Conservation (phyloP, 139 green algal genomes). For the Chlamydomonas schloesseri region DNA sequence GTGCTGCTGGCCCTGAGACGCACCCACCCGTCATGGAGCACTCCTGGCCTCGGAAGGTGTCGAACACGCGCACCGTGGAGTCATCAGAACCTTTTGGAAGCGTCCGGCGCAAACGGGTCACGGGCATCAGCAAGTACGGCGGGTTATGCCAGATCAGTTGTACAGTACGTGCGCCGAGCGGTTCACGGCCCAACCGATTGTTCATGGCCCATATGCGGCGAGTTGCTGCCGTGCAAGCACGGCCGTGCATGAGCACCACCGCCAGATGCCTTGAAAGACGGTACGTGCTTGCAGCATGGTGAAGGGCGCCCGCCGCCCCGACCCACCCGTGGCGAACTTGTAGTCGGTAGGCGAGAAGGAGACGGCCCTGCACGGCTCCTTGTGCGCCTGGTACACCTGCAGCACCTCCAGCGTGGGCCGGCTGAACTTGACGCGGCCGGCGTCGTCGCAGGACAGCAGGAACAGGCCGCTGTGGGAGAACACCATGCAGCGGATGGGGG, state of each 20-base stretch:
- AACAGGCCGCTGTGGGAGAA: constrained; percentile 86
- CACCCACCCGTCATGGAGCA: constrained; percentile 24
- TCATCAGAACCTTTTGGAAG: constrained; percentile 89
- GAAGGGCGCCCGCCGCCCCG: too few species aligned
- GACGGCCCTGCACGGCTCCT: constrained; percentile 54
- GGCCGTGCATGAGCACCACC: too few species aligned
- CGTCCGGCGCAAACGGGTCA: too few species aligned
- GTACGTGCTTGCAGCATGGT: too few species aligned
- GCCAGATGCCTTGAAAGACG: too few species aligned
- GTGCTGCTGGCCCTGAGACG: constrained; percentile 87
- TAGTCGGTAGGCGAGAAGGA: constrained; percentile 81
- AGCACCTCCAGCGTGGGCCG: constrained; percentile 22
- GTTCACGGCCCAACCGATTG: too few species aligned
- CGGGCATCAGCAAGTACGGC: not conserved
- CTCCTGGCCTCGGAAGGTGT: constrained; percentile 41
- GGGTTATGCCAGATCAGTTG: too few species aligned
- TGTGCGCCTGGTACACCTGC: constrained; percentile 38
- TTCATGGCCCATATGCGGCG: too few species aligned
- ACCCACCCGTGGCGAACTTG: constrained; percentile 82
- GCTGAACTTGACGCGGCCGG: constrained; percentile 53
- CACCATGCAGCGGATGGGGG: constrained; percentile 66
- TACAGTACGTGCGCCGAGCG: too few species aligned
- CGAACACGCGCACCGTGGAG: constrained; percentile 78
- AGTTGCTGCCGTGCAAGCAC: too few species aligned
- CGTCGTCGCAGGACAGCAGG: constrained; percentile 87